Conservation (phyloP, 306 rosid species). For the Morella rubra region DNA sequence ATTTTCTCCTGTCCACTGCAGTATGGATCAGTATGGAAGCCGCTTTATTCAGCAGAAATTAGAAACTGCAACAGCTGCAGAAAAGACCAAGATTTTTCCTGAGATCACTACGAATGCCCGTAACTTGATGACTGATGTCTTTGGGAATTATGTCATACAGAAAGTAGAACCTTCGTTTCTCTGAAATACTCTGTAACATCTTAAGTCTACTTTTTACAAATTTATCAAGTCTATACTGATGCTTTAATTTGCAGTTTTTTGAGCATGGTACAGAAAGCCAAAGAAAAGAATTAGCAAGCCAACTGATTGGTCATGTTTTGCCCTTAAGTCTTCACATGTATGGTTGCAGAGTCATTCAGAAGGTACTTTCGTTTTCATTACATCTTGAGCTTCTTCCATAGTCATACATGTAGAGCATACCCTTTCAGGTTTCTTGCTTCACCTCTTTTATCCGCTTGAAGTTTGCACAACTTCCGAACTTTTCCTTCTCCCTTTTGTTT, state of each 20-base stretch:
- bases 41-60: constrained; percentile 98
- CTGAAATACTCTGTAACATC: constrained; percentile 22
- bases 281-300: constrained; percentile 76
- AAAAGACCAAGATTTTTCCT: constrained; percentile 76
- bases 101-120: constrained; percentile 89
- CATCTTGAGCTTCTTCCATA: constrained; percentile 21
- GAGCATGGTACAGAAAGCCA: constrained; percentile 91
- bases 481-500: neutral
- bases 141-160: constrained; percentile 96
- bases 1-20: constrained; percentile 42
- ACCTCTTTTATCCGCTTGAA: constrained; percentile 22
- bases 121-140: constrained; percentile 91
- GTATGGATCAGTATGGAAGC: constrained; percentile 98
- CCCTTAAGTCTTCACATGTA: constrained; percentile 98
- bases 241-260: constrained; percentile 66
- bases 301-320: constrained; percentile 82
- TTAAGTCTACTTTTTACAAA: constrained; percentile 6
- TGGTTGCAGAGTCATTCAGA: constrained; percentile 98
- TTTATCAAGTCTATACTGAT: constrained; percentile 23
- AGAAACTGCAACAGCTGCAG: constrained; percentile 77
- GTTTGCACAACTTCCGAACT: neutral
- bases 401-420: neutral
- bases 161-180: constrained; percentile 54
- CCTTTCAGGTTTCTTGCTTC: constrained; percentile 4
- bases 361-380: constrained; percentile 53